Base-by-base conservation (phyloP, 225 moss, liverwort and hornwort species). In the Straminergon stramineum region DNA sequence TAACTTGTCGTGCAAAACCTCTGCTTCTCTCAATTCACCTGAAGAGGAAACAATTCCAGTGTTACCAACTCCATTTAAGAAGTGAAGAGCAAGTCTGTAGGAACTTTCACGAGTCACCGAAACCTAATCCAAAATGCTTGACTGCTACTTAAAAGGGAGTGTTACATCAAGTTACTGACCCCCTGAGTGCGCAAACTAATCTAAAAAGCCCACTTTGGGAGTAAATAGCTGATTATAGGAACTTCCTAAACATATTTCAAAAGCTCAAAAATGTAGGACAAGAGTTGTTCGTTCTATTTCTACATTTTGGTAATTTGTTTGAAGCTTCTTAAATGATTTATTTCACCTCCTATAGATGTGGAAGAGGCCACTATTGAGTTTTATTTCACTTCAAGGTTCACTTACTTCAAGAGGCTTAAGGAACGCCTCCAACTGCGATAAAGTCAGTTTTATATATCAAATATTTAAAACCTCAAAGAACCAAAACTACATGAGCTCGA, bases 11-110 rank as follows among this genome's bases (percentile, higher is more conserved):
- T 87, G 90, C 75, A 97, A 87, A 76, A 92, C 86, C 90, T 97
- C 97, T 76, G 92, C 96, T 88, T 94, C 95, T 85, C 94, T 90
- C 85, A 97, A 80, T 14, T 97, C 94, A 91, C 96, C 99, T 99
- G 92, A 68, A 39, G 57, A 81, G 35, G 39, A 37, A 57, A 79
- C 60, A 43, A 81, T 17, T 45, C n/a, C 32, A 90, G 51, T 39
- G 75, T 87, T 73, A 79, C n/a, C 58, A 81, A 90, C 81, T 84
- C 55, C 84, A 70, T 75, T n/a, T n/a, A 43, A 55, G 34, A 75
- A 43, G 37, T 43, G 32, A 55, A 55, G 64, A 70, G 85, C 51
- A 82, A 84, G 39, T 88, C 75, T 53, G 10, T 48, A 48, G 32
- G 79, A 84, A 15, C 56, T 80, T 52, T 21, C 27, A 78, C 48